Evolutionary conservation across 768 basidiomycete species (phyloP), one percentile per base, ranked within the genome.

Genomic region (Daedalea quercina): DNA sequence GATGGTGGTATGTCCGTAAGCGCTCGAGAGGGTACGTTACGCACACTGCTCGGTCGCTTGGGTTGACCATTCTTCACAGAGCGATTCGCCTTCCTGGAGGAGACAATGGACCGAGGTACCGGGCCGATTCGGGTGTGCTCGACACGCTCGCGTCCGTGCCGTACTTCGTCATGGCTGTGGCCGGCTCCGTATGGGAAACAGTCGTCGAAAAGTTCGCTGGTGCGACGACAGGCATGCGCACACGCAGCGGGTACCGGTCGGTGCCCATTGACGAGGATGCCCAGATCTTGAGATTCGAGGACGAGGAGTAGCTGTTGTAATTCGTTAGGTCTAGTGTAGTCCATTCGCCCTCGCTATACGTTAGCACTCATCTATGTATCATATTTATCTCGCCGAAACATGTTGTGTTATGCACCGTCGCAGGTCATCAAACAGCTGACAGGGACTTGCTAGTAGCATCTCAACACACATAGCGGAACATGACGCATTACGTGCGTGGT

Each of bases 211-310:
- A 67, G 48, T 57, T 79, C 43, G 80, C 79, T 15, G 57, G 58
- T 1, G 8, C 70, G 3, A 63, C 65, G 3, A 59, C 69, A 28
- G 65, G 72, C 42, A 73, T 80, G 56, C 70, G 75, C 15, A 53
- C 77, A 9, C 73, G 81, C 52, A 71, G 81, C 19, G 90, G 90
- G 35, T 93, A 60, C 45, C 55, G 90, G 59, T 78, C 88, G 60
- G 66, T 93, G 48, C 81, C 88, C 0, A 78, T 92, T 49, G 91
- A 94, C 63, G 90, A 92, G 66, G 91, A 94, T 67, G 90, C 90
- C 20, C 90, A 90, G 69, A 80, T 93, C 53, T 69, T 93, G 52
- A 76, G 83, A 48, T 93, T 93, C 62, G 88, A 91, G 60, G 90
- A 93, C 58, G 90, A 92, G 55, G 80, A 81, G 52, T 66, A 53